Evolutionary conservation across 768 basidiomycete species (phyloP).

Genomic region (Tulasnella sp.): DNA sequence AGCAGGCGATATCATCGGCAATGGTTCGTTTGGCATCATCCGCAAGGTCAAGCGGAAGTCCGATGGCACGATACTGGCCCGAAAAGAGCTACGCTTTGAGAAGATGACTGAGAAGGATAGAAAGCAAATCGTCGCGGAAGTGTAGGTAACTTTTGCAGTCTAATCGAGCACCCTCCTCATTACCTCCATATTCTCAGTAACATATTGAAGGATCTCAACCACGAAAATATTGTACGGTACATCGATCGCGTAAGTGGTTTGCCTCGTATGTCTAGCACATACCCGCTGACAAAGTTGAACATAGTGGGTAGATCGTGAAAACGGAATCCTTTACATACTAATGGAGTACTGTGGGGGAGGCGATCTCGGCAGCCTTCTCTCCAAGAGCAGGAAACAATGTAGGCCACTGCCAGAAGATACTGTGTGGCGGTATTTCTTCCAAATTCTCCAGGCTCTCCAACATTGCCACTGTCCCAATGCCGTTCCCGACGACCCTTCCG

Average conservation of each 20-base stretch:
- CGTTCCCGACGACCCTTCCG: not conserved
- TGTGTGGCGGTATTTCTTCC: constrained; percentile 92
- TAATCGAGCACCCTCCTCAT: not conserved
- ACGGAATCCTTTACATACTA: constrained; percentile 86
- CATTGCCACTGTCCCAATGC: constrained; percentile 77
- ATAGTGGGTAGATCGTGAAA: constrained; percentile 71
- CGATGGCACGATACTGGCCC: constrained; percentile 77
- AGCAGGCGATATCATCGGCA: constrained; percentile 83
- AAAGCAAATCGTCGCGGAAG: constrained; percentile 95
- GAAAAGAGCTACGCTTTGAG: constrained; percentile 96
- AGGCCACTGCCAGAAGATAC: constrained; percentile 80
- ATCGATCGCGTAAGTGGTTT: constrained; percentile 57
- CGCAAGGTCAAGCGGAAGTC: constrained; percentile 78
- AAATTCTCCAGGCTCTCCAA: constrained; percentile 76
- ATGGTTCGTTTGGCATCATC: constrained; percentile 95
- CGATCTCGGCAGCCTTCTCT: constrained; percentile 53
- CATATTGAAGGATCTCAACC: constrained; percentile 88
- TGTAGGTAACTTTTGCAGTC: constrained; percentile 44
- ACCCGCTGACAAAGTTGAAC: not conserved
- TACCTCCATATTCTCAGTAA: constrained; percentile 41
- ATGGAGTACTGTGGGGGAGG: constrained; percentile 99
- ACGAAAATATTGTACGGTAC: constrained; percentile 94
- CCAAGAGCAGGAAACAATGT: constrained; percentile 23
- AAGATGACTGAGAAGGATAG: constrained; percentile 92
- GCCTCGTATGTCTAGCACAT: not conserved